Percentiles rank a stretch among this genome's conserved stretches.
These are phyloP conservation scores for Fusarium nelsonii DNA, from an alignment of 2,329 filamentous ascomycete species.

Conservation along the genomic window DNA sequence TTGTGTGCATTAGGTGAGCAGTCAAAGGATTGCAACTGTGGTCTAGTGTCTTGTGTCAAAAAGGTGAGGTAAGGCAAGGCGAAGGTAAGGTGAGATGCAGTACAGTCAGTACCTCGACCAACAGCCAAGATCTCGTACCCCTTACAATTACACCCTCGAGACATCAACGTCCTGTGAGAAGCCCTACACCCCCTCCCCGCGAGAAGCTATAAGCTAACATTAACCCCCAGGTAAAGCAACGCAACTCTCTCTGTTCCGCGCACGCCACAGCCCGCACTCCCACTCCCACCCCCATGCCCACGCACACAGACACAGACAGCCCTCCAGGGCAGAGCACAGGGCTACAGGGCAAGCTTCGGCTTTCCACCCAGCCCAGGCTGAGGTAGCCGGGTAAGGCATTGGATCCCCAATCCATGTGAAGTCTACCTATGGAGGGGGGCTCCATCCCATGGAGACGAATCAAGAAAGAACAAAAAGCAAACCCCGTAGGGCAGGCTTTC, in stretches of 20 bases:
- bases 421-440: background rate
- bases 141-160: slow-evolving; percentile 4
- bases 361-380: slow-evolving; percentile 6
- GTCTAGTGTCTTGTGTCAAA: background rate
- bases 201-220: slow-evolving; percentile 9
- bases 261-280: background rate
- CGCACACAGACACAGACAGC: slow-evolving; percentile 9
- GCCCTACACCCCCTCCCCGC: slow-evolving; percentile 39
- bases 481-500: slow-evolving; percentile 31
- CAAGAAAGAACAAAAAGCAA: background rate
- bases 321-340: slow-evolving; percentile 40
- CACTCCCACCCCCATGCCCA: background rate
- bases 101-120: slow-evolving; percentile 18
- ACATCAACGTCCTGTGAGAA: slow-evolving; percentile 3
- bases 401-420: background rate
- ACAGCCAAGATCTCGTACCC: slow-evolving; percentile 24
- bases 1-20: slow-evolving; percentile 1
- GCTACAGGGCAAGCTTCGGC: slow-evolving; percentile 24
- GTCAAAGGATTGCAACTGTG: background rate
- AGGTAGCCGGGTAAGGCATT: slow-evolving; percentile 5
- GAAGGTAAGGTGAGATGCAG: background rate
- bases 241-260: background rate
- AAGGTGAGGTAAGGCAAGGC: slow-evolving; percentile 14
- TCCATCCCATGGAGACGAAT: slow-evolving; percentile 10
- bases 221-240: background rate